Evolutionary conservation across 306 rosid species (phyloP).

Genomic region (Crotalaria pallida): DNA sequence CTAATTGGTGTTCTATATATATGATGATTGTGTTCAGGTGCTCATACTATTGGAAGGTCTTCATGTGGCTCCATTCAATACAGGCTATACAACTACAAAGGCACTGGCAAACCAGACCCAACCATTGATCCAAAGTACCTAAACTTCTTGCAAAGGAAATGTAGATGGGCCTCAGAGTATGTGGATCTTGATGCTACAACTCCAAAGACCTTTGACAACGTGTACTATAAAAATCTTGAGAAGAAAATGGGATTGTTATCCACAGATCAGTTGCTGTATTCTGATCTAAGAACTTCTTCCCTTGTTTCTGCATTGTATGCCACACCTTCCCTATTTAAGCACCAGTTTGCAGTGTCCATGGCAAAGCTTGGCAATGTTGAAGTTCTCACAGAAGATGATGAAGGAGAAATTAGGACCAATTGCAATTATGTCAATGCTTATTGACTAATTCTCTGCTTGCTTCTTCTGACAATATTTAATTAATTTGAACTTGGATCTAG

Average conservation of each 20-base stretch:
- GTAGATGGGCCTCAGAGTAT: conserved; percentile 83
- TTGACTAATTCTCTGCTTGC: neutral
- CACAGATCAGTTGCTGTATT: conserved; percentile 48
- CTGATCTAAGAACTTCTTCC: conserved; percentile 61
- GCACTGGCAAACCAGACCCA: conserved; percentile 60
- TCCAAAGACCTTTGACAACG: conserved; percentile 46
- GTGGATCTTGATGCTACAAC: conserved; percentile 75
- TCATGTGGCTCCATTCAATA: conserved; percentile 65
- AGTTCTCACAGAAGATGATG: conserved; percentile 45
- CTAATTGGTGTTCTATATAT: neutral
- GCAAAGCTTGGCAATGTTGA: conserved; percentile 63
- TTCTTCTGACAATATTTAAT: neutral
- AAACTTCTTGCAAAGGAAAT: conserved; percentile 64
- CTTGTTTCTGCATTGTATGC: conserved; percentile 45
- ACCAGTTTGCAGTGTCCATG: conserved; percentile 75
- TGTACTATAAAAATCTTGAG: conserved; percentile 46
- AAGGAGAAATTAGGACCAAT: conserved; percentile 70
- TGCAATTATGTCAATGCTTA: conserved; percentile 65
- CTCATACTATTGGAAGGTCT: conserved; percentile 82
- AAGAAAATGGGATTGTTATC: conserved; percentile 64
- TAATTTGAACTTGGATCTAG: neutral
- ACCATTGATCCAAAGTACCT: conserved; percentile 40
- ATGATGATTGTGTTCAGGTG: conserved; percentile 37
- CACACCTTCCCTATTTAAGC: conserved; percentile 30
- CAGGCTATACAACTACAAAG: conserved; percentile 52